Evolutionary conservation across 2,329 filamentous ascomycete genomes (phyloP), one percentile per base, ranked within the genome.

Genomic region (Coniochaeta pulveracea): DNA sequence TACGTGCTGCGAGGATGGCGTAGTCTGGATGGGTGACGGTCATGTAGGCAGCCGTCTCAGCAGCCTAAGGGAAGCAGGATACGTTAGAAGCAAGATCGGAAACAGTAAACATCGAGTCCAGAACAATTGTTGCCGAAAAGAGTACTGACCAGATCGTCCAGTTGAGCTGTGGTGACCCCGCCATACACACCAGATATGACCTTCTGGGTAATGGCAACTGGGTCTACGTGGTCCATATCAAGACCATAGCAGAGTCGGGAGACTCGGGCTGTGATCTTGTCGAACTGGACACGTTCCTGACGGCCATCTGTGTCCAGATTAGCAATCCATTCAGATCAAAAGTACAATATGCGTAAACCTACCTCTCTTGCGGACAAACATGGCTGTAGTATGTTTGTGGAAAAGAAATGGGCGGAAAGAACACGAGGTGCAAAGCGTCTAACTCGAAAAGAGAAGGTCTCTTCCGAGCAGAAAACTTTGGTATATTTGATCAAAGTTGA

Each of bases 171-270:
- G 29, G 85, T 96, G 34, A 98, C 91, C 58, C 91, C 91, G 52
- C 94, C 88, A 61, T 98, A 98, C 46, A 98, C 91, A 69, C 91
- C 91, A 52, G 89, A 93, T 58, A 98, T 98, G 60, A 98, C 91
- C 65, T 96, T 98, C 66, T 94, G 88, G 39, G 91, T 98, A 57
- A 98, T 98, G 52, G 89, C 86, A 45, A 93, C 91, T 36, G 91
- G 85, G 64, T 98, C 91, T 51, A 98, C 85, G 67, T 98, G 91
- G 48, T 72, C 89, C 33, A 83, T 76, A 56, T 98, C 91, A 38
- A 98, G 80, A 46, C 89, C 89, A 61, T 98, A 98, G 74, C 91
- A 98, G 54, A 98, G 72, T 52, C 91, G 79, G 29, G 91, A 96
- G 47, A 98, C 91, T 62, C 91, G 86, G 51, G 91, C 91, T 53